phyloP scores from a whole-genome alignment of 768 basidiomycete species.

The Lyophyllum shimeji region DNA sequence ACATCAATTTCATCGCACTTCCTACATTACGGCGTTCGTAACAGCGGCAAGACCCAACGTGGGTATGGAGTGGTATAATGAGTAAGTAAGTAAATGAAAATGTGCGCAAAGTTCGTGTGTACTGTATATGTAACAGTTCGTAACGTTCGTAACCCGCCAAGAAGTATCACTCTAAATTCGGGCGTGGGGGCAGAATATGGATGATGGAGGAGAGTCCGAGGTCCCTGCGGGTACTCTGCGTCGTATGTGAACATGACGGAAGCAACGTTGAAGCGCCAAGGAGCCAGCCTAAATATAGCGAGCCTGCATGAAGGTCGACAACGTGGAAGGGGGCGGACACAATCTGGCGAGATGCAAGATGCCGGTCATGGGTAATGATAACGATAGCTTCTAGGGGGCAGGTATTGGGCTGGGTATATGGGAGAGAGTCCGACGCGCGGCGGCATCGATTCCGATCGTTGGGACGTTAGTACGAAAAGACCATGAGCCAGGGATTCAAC shows the following conservation, averaged over 20 bases:
- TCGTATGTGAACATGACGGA: neutral
- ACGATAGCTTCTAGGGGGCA: neutral
- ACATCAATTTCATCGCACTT: no score
- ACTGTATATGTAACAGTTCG: neutral
- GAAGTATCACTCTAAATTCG: neutral
- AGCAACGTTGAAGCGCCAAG: neutral
- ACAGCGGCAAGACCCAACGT: neutral
- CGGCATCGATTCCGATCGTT: neutral
- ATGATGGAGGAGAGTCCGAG: conserved; percentile 13
- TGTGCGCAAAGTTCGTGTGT: neutral
- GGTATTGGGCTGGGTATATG: neutral
- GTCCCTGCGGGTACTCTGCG: neutral
- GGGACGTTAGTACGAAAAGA: conserved; percentile 57
- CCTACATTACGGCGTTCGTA: no score
- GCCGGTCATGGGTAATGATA: neutral
- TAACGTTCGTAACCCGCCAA: neutral
- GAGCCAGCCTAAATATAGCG: neutral
- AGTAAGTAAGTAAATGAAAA: neutral
- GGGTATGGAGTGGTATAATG: neutral
- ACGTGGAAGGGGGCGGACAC: neutral
- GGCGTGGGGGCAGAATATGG: neutral
- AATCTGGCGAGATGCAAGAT: neutral
- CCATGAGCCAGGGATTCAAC: conserved; percentile 54
- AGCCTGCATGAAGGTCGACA: neutral
- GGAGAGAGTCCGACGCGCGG: neutral